phyloP scores from a whole-genome alignment of 1,139 yeast species.

The Sugiyamaella pinicola region DNA sequence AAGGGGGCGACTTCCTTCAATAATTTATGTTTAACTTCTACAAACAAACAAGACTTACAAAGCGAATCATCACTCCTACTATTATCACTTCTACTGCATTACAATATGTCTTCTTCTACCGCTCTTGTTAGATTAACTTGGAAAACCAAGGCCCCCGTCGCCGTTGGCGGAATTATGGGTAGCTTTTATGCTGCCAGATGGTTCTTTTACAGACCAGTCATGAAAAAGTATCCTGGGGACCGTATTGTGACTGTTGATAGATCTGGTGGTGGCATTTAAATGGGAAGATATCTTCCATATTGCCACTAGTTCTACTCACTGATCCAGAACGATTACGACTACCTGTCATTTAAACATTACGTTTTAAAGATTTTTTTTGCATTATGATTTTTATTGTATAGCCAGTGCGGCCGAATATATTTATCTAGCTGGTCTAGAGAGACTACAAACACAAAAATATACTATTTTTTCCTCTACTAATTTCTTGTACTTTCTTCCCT shows the following conservation, averaged over 20 bases:
- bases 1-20: background rate
- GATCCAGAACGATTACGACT: background rate
- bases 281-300: background rate
- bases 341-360: background rate
- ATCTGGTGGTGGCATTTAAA: constrained; percentile 25
- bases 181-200: constrained; percentile 22
- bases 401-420: constrained; percentile 8
- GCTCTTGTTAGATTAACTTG: constrained; percentile 15
- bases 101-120: background rate
- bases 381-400: background rate
- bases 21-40: too few species aligned
- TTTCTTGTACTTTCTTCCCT: background rate
- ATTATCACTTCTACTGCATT: background rate
- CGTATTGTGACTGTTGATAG: constrained; percentile 23
- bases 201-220: constrained; percentile 22
- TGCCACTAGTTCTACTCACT: too few species aligned
- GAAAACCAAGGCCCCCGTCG: constrained; percentile 21
- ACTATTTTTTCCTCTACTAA: background rate
- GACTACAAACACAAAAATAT: background rate
- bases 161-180: constrained; percentile 18
- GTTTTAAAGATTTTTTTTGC: background rate
- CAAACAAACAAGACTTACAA: too few species aligned
- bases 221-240: constrained; percentile 21
- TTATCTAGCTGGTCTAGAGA: constrained; percentile 6
- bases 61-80: too few species aligned